Evolutionary conservation across 2,329 filamentous ascomycete species (phyloP), one percentile per base, ranked within the genome.

Genomic region (Botrytis porri): DNA sequence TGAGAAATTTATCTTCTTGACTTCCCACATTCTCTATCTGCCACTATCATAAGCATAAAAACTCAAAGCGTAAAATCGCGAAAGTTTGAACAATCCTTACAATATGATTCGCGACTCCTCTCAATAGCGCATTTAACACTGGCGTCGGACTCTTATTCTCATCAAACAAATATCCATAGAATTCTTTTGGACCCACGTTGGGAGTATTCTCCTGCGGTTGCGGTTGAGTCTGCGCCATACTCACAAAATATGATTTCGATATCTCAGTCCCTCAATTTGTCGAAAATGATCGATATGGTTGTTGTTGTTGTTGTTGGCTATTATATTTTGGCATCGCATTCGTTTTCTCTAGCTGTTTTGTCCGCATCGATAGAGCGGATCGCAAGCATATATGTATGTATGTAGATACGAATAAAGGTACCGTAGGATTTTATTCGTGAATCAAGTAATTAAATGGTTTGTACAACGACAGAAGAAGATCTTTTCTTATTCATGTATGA

Each of bases 161-260:
- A 76, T 89, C 87, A 79, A 92, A 93, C 78, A 95, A 85, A 80
- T 91, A 90, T 66, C 88, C 88, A 83, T 93, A 93, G 72, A 77
- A 81, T 10, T 74, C 71, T 69, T 77, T 79, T 12, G 76, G 70
- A 73, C 80, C 79, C 48, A 76, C 75, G 25, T 75, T 70, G 72
- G 77, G 75, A 72, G 76, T 59, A 25, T 29, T n/a, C 45, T 67
- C 62, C 74, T 76, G 76, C 25, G 64, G 71, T 72, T 73, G 57
- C 48, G 73, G 73, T 72, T 70, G 45, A 60, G 39, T 48, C 37
- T 73, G 48, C 59, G 65, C 59, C 71, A 70, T 61, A 22, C n/a
- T 70, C 39, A 45, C 48, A 61, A 45, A 70, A 74, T 74, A 77
- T 75, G 63, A 43, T 63, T 3, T n/a, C 32, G 43, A 66, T n/a